phyloP scores from a whole-genome alignment of 176 grass and related monocot species.

The Oryza brachyantha region DNA sequence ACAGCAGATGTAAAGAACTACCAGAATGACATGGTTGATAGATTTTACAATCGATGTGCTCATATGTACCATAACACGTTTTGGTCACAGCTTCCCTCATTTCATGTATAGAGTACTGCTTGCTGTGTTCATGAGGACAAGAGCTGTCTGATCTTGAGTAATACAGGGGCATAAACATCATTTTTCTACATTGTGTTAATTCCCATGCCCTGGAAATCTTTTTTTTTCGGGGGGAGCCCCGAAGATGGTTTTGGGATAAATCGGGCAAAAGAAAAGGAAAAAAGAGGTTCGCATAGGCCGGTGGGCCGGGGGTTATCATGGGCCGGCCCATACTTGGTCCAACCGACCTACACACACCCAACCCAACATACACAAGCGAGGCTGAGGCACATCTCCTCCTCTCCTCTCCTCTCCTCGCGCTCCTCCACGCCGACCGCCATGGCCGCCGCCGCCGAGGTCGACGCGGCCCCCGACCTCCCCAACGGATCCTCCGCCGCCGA shows the following conservation, averaged over 20 bases:
- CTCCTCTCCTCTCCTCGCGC: no score
- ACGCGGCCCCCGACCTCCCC: neutral
- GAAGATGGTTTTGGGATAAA: neutral
- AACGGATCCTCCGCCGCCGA: conserved; percentile 16
- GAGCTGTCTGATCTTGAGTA: neutral
- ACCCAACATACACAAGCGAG: neutral
- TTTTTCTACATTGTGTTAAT: no score
- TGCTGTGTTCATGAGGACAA: neutral
- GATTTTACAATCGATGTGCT: neutral
- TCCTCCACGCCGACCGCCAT: conserved; percentile 32
- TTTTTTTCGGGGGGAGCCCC: no score
- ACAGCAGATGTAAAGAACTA: conserved; percentile 34
- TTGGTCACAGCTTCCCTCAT: neutral
- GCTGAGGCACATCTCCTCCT: neutral
- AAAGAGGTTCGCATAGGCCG: neutral
- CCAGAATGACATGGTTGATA: neutral
- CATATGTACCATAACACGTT: neutral
- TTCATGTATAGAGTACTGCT: neutral
- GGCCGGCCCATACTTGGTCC: neutral
- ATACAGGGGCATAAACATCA: neutral
- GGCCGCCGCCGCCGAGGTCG: conserved; percentile 13
- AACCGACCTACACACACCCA: neutral
- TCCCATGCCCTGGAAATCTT: no score
- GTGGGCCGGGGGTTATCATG: neutral
- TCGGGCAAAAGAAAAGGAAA: neutral